Evolutionary conservation across 345 rosid genomes (phyloP).

Genomic region (Rhodomyrtus tomentosa): DNA sequence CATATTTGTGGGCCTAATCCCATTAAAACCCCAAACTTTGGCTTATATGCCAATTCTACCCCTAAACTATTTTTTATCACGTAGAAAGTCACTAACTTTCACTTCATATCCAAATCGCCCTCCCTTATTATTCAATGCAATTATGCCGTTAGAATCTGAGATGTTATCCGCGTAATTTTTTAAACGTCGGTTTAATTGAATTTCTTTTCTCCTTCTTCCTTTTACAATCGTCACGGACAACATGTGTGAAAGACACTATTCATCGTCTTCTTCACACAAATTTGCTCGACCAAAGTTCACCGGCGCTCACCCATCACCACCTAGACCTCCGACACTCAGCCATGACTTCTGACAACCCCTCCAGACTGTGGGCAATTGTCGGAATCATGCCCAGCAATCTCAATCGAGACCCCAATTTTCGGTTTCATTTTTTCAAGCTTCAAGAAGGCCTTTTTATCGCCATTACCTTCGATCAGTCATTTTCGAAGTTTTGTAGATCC

Average conservation of each 20-base stretch:
- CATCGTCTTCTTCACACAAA: not conserved
- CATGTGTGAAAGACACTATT: not conserved
- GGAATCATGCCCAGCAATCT: not conserved
- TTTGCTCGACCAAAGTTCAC: not conserved
- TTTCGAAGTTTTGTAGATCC: not conserved
- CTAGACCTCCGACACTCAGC: not conserved
- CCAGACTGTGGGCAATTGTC: not conserved
- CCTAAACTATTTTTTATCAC: no score
- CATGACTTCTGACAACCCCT: not conserved
- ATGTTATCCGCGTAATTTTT: no score
- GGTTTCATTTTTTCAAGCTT: not conserved
- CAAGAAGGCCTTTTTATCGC: not conserved
- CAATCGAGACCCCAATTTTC: not conserved
- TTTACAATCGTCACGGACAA: not conserved
- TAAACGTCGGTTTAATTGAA: no score
- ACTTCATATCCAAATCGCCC: no score
- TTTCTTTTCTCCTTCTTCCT: no score
- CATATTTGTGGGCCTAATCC: no score
- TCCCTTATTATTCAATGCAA: no score
- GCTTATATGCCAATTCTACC: no score
- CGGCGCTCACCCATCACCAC: not conserved
- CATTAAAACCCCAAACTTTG: no score
- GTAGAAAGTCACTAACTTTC: no score
- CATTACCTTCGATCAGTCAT: not conserved
- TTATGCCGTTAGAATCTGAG: no score